Evolutionary conservation across 441 rosid species (phyloP), one percentile per base, ranked within the genome.

Genomic region (Populus hybrid): DNA sequence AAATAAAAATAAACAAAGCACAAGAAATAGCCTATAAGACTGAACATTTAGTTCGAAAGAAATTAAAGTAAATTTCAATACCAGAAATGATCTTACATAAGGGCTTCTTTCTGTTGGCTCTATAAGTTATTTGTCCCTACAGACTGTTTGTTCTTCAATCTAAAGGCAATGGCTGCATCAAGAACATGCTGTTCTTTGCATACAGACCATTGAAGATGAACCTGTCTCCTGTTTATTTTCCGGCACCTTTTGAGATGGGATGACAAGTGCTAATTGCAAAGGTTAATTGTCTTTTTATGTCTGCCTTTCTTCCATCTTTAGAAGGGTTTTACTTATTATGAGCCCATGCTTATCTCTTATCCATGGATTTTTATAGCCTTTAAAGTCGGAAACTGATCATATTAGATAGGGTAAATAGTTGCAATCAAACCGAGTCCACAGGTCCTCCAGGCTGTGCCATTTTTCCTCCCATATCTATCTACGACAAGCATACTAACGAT

Each of bases 391-490:
- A 50, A 50, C 6, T 14, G 57, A 14, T 26, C 28, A 26, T 1
- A 50, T 50, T 50, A 14, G 2, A 50, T 50, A 50, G 57, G 57
- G 20, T 46, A 5, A 4, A 40, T 10, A 14, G 57, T 50, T 50
- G 57, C 57, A 14, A 50, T 50, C 57, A 50, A 50, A 50, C 57
- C 57, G 57, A 50, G 57, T 50, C 57, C 20, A 50, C 57, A 50
- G 57, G 57, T 50, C 57, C 57, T 50, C 57, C 20, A 50, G 57
- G 57, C 57, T 50, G 57, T 14, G 20, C 20, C 20, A 50, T 14
- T 50, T 40, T 89, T 83, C 81, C 97, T 88, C 4, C 95, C 97
- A 26, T 84, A 88, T 71, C 92, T 80, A 68, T 92, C 98, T 7
- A 89, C 91, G 35, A 90, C 87, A 61, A 65, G 63, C 88, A 92